Evolutionary conservation across 176 grass and related monocot genomes (phyloP).

Genomic region (Phoenix dactylifera): DNA sequence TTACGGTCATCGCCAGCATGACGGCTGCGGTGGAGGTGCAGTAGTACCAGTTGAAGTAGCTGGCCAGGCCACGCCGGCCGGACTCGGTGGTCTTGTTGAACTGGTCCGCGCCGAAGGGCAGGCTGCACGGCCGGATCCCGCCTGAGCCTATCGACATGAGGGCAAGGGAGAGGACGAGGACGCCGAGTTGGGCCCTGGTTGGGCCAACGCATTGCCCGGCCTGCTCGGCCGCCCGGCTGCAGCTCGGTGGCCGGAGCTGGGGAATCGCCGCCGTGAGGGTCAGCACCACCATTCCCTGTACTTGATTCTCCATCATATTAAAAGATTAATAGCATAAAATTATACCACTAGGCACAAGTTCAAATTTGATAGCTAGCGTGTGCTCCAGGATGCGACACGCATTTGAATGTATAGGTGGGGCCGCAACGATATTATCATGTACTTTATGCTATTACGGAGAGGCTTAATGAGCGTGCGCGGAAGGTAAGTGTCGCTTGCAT

Average conservation of each 20-base stretch:
- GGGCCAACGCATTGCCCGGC: slow-evolving; percentile 21
- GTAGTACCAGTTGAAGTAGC: slow-evolving; percentile 42
- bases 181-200: slow-evolving; percentile 17
- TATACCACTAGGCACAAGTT: too few relatives aligned
- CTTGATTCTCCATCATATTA: too few relatives aligned
- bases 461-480: too few relatives aligned
- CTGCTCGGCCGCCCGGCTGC: slow-evolving; percentile 19
- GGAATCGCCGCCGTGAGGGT: slow-evolving; percentile 1
- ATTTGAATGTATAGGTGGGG: too few relatives aligned
- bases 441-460: too few relatives aligned
- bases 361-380: too few relatives aligned
- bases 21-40: slow-evolving; percentile 32
- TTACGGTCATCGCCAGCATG: slow-evolving; percentile 30
- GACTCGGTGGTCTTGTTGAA: slow-evolving; percentile 5
- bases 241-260: neutral
- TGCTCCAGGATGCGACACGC: too few relatives aligned
- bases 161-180: slow-evolving; percentile 29
- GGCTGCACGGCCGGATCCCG: slow-evolving; percentile 22
- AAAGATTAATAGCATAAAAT: too few relatives aligned
- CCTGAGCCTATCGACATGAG: slow-evolving; percentile 15
- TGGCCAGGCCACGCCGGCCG: slow-evolving; percentile 5
- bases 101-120: slow-evolving; percentile 36
- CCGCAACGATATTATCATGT: too few relatives aligned
- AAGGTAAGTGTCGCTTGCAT: too few relatives aligned
- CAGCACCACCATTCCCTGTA: slow-evolving; percentile 12